A percentile compares a stretch with the other conserved stretches of the same genome.
phyloP scores from a whole-genome alignment of 2,329 filamentous ascomycete genomes.

The Lecanicillium sp. region DNA sequence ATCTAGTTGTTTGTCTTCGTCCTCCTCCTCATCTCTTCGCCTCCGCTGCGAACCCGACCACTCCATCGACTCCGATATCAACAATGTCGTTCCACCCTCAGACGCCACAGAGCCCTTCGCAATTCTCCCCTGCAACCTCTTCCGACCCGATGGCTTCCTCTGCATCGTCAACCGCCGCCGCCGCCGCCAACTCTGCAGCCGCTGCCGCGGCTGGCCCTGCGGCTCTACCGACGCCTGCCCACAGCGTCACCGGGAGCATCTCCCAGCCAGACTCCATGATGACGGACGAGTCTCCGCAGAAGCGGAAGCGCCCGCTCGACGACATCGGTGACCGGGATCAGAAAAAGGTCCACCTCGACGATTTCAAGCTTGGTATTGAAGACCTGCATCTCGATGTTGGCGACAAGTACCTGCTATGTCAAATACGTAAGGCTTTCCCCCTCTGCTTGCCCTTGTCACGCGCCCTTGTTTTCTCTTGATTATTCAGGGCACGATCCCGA shows the following conservation, averaged over 20 bases:
- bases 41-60: neutral
- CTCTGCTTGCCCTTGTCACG: constrained; percentile 13
- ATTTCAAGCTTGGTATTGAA: constrained; percentile 53
- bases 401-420: constrained; percentile 59
- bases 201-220: constrained; percentile 28
- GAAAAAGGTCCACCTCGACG: constrained; percentile 57
- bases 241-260: constrained; percentile 51
- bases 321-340: constrained; percentile 48
- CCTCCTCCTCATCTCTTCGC: neutral
- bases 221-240: constrained; percentile 53
- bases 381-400: constrained; percentile 60
- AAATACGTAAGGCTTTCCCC: constrained; percentile 56
- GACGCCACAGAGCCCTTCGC: constrained; percentile 60
- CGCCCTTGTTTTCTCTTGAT: neutral
- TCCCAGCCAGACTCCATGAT: constrained; percentile 37
- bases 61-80: constrained; percentile 6
- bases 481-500: neutral
- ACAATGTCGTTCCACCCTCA: constrained; percentile 60
- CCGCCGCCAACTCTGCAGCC: constrained; percentile 33
- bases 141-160: constrained; percentile 42
- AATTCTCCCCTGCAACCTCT: constrained; percentile 48
- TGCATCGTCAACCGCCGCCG: constrained; percentile 30
- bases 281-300: constrained; percentile 47
- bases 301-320: constrained; percentile 53
- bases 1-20: neutral